Evolutionary conservation across 805 yeast genomes (phyloP).

Genomic region (Kuraishia ogatae): DNA sequence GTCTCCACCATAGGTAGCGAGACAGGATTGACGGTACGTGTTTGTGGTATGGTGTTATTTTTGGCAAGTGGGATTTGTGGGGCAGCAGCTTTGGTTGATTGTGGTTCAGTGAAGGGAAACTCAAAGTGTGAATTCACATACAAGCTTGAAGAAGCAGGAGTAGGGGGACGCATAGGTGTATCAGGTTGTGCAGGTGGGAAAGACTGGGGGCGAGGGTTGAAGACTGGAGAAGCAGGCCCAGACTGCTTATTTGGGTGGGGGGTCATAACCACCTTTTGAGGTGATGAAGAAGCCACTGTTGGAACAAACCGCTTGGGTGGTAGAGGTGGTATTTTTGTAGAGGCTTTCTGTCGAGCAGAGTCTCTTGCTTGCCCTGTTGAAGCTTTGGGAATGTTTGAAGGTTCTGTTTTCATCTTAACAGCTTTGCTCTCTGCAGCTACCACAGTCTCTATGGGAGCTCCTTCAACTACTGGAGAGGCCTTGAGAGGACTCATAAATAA

Average conservation of each 20-base stretch:
- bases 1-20: background rate
- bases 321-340: background rate
- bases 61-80: too few relatives aligned
- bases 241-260: background rate
- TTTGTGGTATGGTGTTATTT: background rate
- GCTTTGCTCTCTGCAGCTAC: too few relatives aligned
- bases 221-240: background rate
- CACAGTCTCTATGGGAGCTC: background rate
- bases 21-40: background rate
- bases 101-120: constrained; percentile 15
- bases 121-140: constrained; percentile 23
- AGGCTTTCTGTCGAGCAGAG: background rate
- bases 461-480: background rate
- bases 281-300: background rate
- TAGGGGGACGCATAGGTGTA: background rate
- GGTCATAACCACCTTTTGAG: background rate
- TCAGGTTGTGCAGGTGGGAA: background rate
- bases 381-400: background rate
- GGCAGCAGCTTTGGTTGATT: too few relatives aligned
- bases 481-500: background rate
- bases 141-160: constrained; percentile 12
- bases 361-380: too few relatives aligned
- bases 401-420: background rate
- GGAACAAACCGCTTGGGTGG: background rate
- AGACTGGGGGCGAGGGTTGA: background rate